These are phyloP conservation scores for Exophiala oligosperma DNA, from an alignment of 2,329 filamentous ascomycete species.

Conservation along the genomic window DNA sequence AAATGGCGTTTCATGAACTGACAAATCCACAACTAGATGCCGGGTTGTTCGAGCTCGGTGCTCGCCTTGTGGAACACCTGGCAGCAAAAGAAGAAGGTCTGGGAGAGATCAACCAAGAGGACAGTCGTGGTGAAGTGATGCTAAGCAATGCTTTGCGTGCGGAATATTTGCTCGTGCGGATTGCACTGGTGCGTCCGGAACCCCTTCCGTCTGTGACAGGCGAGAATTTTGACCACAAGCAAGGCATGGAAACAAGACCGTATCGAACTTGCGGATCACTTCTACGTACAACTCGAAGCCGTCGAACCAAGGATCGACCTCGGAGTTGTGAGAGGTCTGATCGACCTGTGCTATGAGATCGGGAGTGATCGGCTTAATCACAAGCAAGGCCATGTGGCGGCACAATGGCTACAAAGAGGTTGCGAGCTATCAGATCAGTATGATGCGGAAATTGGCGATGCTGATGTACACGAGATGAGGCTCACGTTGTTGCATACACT, in stretches of 20 bases:
- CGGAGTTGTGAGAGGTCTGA: constrained; percentile 59
- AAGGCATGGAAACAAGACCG: constrained; percentile 74
- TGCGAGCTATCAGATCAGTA: constrained; percentile 59
- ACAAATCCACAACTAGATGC: background rate
- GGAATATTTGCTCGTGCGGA: constrained; percentile 66
- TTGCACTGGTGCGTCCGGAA: constrained; percentile 58
- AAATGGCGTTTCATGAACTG: background rate
- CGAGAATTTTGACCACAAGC: constrained; percentile 6
- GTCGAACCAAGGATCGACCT: constrained; percentile 45
- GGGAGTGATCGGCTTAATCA: constrained; percentile 60
- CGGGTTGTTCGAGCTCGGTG: constrained; percentile 56
- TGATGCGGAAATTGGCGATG: constrained; percentile 56
- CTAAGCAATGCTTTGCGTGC: constrained; percentile 31
- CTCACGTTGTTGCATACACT: constrained; percentile 66
- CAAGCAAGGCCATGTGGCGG: constrained; percentile 56
- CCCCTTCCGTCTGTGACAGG: background rate
- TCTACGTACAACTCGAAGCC: constrained; percentile 64
- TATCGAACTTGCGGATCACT: constrained; percentile 74
- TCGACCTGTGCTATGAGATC: constrained; percentile 71
- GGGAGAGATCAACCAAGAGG: background rate
- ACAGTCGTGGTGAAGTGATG: background rate
- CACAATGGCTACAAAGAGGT: constrained; percentile 73
- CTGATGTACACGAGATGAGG: constrained; percentile 63
- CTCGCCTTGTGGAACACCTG: constrained; percentile 63
- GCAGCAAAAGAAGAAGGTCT: constrained; percentile 38